Conservation (phyloP, 352 stramenopile genomes). For the Globisporangium megalacanthum region DNA sequence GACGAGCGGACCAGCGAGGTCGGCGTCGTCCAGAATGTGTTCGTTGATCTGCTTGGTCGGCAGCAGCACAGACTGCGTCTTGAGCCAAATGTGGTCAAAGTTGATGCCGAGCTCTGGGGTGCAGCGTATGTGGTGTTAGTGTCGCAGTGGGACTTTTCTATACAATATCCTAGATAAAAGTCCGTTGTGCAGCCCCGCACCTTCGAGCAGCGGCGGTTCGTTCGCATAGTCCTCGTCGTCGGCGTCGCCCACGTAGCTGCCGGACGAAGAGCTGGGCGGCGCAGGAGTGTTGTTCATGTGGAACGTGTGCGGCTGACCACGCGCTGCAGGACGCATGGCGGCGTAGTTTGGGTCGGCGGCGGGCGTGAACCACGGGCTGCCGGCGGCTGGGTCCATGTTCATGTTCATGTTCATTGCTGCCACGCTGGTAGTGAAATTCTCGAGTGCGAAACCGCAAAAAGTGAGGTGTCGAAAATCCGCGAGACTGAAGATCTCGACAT, state of each 20-base stretch:
- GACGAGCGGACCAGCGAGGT: slow-evolving; percentile 93
- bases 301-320: neutral
- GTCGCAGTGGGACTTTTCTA: too few species aligned
- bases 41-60: slow-evolving; percentile 89
- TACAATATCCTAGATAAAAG: too few species aligned
- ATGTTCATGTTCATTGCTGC: slow-evolving; percentile 48
- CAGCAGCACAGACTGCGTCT: slow-evolving; percentile 94
- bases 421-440: neutral
- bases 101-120: slow-evolving; percentile 94
- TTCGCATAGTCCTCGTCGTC: slow-evolving; percentile 94
- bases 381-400: slow-evolving; percentile 72
- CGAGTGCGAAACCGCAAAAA: neutral
- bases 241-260: slow-evolving; percentile 36
- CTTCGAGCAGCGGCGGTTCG: slow-evolving; percentile 95
- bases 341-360: slow-evolving; percentile 36
- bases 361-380: slow-evolving; percentile 62
- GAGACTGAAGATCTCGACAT: too few species aligned
- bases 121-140: too few species aligned
- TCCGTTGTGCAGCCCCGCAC: slow-evolving; percentile 15
- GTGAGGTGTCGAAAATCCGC: too few species aligned
- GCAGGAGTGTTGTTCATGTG: neutral
- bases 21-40: slow-evolving; percentile 88
- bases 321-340: slow-evolving; percentile 15
- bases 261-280: slow-evolving; percentile 10
- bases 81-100: slow-evolving; percentile 96